phyloP scores from a whole-genome alignment of 1,284 basidiomycete genomes.

The Marasmius tenuissimus region DNA sequence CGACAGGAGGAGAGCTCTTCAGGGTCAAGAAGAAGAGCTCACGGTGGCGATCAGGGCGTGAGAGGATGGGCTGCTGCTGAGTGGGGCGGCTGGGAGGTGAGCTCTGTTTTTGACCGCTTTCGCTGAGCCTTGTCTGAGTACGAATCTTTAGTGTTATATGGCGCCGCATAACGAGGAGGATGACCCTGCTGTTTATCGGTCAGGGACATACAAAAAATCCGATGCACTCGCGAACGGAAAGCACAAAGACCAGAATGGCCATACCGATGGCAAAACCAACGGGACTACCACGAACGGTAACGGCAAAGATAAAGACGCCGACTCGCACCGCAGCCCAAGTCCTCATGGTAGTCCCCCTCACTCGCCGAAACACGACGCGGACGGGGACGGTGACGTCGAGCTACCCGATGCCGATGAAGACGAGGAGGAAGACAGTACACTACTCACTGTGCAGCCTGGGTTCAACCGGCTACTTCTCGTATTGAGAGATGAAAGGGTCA shows the following conservation, averaged over 20 bases:
- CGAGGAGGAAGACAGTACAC: slow-evolving; percentile 80
- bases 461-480: slow-evolving; percentile 93
- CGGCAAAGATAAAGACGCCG: slow-evolving; percentile 18
- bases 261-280: slow-evolving; percentile 10
- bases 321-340: not conserved
- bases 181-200: slow-evolving; percentile 92
- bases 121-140: slow-evolving; percentile 5
- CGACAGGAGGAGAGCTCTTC: slow-evolving; percentile 33
- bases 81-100: slow-evolving; percentile 93
- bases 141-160: slow-evolving; percentile 79
- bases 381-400: slow-evolving; percentile 31
- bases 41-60: slow-evolving; percentile 29
- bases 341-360: not conserved
- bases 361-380: slow-evolving; percentile 5
- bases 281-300: slow-evolving; percentile 22
- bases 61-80: slow-evolving; percentile 76
- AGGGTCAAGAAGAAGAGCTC: slow-evolving; percentile 22
- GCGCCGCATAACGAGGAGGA: slow-evolving; percentile 91
- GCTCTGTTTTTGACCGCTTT: slow-evolving; percentile 18
- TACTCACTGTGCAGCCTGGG: slow-evolving; percentile 87
- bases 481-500: slow-evolving; percentile 89
- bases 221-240: slow-evolving; percentile 10
- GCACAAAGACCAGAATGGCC: not conserved
- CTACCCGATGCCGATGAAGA: slow-evolving; percentile 46
- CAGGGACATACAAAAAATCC: slow-evolving; percentile 54